A percentile compares a stretch with the other conserved stretches of the same genome.
phyloP scores from a whole-genome alignment of 2,329 filamentous ascomycete species.

The Metarhizium sp. region DNA sequence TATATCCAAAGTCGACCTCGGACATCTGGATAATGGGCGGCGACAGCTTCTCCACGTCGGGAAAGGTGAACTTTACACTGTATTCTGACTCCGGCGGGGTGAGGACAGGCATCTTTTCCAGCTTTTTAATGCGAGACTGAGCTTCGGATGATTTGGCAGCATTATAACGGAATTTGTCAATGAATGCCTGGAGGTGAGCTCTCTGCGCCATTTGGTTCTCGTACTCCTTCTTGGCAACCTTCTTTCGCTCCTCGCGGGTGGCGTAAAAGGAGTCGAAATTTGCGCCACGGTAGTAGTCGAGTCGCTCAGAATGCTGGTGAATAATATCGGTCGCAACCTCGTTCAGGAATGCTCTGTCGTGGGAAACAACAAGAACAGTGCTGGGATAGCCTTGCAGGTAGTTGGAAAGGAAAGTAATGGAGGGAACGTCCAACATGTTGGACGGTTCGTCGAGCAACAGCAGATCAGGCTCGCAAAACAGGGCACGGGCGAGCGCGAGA shows the following conservation, averaged over 20 bases:
- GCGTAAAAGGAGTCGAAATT: slow-evolving; percentile 98
- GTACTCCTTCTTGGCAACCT: slow-evolving; percentile 94
- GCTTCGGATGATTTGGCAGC: slow-evolving; percentile 97
- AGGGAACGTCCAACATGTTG: slow-evolving; percentile 99
- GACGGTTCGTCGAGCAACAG: slow-evolving; percentile 97
- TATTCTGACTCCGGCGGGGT: slow-evolving; percentile 89
- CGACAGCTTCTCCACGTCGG: slow-evolving; percentile 93
- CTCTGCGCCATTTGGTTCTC: slow-evolving; percentile 95
- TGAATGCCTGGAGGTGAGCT: slow-evolving; percentile 92
- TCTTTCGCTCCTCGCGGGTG: slow-evolving; percentile 92
- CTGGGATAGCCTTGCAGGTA: slow-evolving; percentile 92
- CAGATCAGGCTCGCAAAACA: slow-evolving; percentile 96
- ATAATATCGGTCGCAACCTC: slow-evolving; percentile 99
- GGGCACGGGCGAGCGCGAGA: slow-evolving; percentile 82
- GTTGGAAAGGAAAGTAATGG: slow-evolving; percentile 93
- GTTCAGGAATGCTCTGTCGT: slow-evolving; percentile 98
- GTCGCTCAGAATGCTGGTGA: slow-evolving; percentile 90
- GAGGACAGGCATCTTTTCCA: slow-evolving; percentile 92
- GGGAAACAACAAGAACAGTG: slow-evolving; percentile 90
- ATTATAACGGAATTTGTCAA: slow-evolving; percentile 99
- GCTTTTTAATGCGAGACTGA: slow-evolving; percentile 96
- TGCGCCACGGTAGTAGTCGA: slow-evolving; percentile 97
- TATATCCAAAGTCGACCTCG: slow-evolving; percentile 84
- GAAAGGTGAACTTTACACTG: slow-evolving; percentile 93
- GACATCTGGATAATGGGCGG: slow-evolving; percentile 98